These are phyloP conservation scores for Schwanniomyces yamadae DNA, from an alignment of 805 yeast genomes.

Conservation along the genomic window DNA sequence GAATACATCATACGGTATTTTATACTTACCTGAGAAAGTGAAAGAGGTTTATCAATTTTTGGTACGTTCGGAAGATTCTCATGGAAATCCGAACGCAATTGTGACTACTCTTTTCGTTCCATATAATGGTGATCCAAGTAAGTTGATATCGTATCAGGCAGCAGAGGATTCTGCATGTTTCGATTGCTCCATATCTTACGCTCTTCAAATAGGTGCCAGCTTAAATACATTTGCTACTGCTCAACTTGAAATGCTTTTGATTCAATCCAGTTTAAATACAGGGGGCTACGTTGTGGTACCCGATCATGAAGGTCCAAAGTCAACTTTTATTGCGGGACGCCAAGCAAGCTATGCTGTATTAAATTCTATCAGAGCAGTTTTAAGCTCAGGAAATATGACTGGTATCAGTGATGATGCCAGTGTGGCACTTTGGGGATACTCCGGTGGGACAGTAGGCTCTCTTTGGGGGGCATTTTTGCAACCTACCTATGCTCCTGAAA, in stretches of 20 bases:
- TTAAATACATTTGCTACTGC: conserved; percentile 9
- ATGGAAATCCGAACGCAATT: conserved; percentile 17
- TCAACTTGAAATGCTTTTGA: conserved; percentile 15
- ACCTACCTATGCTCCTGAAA: conserved; percentile 29
- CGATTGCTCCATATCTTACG: conserved; percentile 22
- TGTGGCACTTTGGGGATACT: conserved; percentile 27
- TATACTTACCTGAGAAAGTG: conserved; percentile 6
- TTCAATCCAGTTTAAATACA: conserved; percentile 15
- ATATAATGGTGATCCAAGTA: conserved; percentile 19
- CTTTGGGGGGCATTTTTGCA: conserved; percentile 28
- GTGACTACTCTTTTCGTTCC: conserved; percentile 21
- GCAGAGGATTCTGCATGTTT: conserved; percentile 19
- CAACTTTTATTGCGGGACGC: conserved; percentile 22
- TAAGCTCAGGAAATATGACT: conserved; percentile 14
- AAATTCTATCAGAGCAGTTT: conserved; percentile 24
- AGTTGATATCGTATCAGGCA: conserved; percentile 22
- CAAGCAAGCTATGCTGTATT: conserved; percentile 23
- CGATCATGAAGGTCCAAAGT: conserved; percentile 28
- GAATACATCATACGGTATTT: conserved; percentile 3
- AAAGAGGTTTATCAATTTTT: conserved; percentile 21
- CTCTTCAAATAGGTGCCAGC: conserved; percentile 13
- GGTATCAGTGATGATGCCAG: conserved; percentile 19
- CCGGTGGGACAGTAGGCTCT: conserved; percentile 31
- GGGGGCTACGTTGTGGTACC: conserved; percentile 18
- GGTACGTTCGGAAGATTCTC: conserved; percentile 21